phyloP scores from a whole-genome alignment of 2,329 filamentous ascomycete species.

The Cytospora mali region DNA sequence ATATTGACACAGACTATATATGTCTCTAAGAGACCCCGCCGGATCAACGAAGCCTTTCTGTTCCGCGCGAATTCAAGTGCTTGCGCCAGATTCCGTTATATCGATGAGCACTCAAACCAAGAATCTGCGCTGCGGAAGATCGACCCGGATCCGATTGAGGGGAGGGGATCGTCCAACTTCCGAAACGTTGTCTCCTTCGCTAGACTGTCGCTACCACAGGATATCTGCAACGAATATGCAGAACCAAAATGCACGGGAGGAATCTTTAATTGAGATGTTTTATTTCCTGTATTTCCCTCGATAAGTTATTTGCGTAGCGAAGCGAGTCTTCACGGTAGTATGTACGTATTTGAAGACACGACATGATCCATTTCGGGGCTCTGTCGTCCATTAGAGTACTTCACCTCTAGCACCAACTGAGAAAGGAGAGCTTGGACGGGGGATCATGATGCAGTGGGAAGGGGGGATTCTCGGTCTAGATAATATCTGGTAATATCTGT shows the following conservation, averaged over 20 bases:
- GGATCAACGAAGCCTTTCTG: not conserved
- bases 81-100: not conserved
- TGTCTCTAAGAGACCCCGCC: not conserved
- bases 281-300: not conserved
- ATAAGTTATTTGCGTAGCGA: too few relatives aligned
- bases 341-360: too few relatives aligned
- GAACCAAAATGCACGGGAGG: not conserved
- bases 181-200: not conserved
- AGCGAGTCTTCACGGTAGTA: too few relatives aligned
- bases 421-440: too few relatives aligned
- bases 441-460: not conserved
- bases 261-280: not conserved
- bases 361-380: too few relatives aligned
- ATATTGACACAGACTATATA: not conserved
- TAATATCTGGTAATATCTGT: not conserved
- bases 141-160: not conserved
- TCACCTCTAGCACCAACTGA: not conserved
- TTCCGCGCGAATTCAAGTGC: too few relatives aligned
- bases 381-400: too few relatives aligned
- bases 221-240: not conserved
- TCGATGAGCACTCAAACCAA: not conserved
- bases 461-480: not conserved
- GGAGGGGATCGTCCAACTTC: not conserved
- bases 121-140: not conserved
- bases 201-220: not conserved